Evolutionary conservation across 257 asterid genomes (phyloP), one percentile per base, ranked within the genome.

Genomic region (Petunia axillaris): DNA sequence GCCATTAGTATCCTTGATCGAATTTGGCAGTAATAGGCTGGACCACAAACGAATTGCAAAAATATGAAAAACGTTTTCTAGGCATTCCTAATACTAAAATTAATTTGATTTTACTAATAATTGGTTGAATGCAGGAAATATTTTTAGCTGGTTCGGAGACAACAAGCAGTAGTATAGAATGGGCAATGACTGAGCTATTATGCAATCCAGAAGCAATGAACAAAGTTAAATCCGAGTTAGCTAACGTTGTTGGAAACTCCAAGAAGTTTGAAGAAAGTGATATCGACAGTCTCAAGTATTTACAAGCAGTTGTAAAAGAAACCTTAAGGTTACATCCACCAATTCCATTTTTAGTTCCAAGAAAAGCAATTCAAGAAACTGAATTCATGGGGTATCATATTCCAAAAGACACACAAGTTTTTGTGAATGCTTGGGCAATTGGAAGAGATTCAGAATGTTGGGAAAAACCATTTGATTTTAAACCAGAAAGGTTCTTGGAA

Each of bases 81-180:
- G 25, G 25, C 25, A 25, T 25, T 25, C 25, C 25, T 25, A 25
- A 25, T 25, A 25, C 25, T 25, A 25, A 25, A 25, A 25, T 25
- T 25, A 25, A 25, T 25, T 25, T 25, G 25, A 25, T 25, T 25
- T 25, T 25, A 25, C 25, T 25, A 25, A 25, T 25, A 70, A 70
- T 71, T 0, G 43, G 10, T 48, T 46, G 4, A 35, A 71, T 71
- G 11, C 87, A 91, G 96, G 96, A 92, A 79, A 84, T 89, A 54
- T 92, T 92, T 81, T 59, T 91, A 2, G 97, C 94, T 7, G 96
- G 96, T 25, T 82, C 94, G 64, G 94, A 92, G 71, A 91, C 96
- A 16, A 91, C 94, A 3, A 92, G 91, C 85, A 84, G 93, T 85
- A 82, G 81, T n/a, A 82, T 71, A 5, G 94, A 92, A 53, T 92